Evolutionary conservation across 345 rosid genomes (phyloP).

Genomic region (Eucalyptus albens): DNA sequence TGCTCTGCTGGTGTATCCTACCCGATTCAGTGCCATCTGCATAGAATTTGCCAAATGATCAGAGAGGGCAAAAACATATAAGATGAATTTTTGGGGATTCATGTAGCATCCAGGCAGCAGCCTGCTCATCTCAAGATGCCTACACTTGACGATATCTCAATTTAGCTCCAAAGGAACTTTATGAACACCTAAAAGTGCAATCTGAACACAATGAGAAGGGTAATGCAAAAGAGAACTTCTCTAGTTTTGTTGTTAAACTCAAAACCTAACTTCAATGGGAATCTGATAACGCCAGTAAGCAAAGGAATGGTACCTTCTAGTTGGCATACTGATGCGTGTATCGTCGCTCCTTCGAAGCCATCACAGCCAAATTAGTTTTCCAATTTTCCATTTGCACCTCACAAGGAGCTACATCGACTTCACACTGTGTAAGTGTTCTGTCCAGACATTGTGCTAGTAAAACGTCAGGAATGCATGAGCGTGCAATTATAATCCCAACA

Average conservation of each 20-base stretch:
- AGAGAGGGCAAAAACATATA: neutral
- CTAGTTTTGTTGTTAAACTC: too few species aligned
- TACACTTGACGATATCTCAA: neutral
- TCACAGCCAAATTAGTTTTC: constrained; percentile 67
- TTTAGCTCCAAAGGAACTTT: neutral
- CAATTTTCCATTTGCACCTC: constrained; percentile 63
- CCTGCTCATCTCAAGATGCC: neutral
- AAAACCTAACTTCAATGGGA: neutral
- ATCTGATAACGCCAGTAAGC: neutral
- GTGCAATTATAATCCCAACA: neutral
- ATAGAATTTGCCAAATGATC: neutral
- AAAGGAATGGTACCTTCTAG: constrained; percentile 45
- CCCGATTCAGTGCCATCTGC: constrained; percentile 71
- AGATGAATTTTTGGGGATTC: neutral
- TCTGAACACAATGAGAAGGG: too few species aligned
- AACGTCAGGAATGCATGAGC: neutral
- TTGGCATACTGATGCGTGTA: constrained; percentile 67
- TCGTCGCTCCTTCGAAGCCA: constrained; percentile 84
- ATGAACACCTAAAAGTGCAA: too few species aligned
- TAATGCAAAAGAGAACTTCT: too few species aligned
- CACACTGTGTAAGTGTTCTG: constrained; percentile 79
- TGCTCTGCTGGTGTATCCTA: constrained; percentile 80
- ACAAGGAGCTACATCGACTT: constrained; percentile 69
- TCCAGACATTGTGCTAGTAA: neutral
- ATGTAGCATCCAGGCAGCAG: neutral